Evolutionary conservation across 2,329 filamentous ascomycete species (phyloP), one percentile per base, ranked within the genome.

Genomic region (Blastomyces parvus): DNA sequence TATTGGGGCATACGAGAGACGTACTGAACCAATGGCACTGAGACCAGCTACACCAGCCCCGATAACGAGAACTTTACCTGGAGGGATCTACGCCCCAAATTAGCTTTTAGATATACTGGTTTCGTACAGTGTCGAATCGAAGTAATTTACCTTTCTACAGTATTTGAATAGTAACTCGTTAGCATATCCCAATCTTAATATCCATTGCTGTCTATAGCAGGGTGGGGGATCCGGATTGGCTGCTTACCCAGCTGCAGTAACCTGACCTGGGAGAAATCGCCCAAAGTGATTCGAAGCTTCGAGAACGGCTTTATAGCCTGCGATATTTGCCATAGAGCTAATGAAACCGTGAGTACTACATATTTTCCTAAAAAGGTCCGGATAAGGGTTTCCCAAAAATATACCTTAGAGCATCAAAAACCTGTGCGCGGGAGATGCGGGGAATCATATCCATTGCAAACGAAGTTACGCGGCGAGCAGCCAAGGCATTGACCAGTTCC

Each of bases 381-480:
- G 22, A 64, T 62, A 57, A 58, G 61, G 22, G 9, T 6, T 52
- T 33, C 50, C 30, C n/a, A 7, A 33, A 7, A 33, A 67, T 68
- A 44, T 62, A 74, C 73, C 73, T 84, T 63, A 96, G 81, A 0
- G 90, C 91, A 76, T 96, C 91, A 70, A 95, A 96, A 0, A 89
- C 86, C 73, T 96, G 91, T 0, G 91, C 91, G 57, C 91, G 85
- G 0, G 91, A 95, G 69, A 96, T 96, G 50, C 91, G 86, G 19
- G 91, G 91, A 61, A 96, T 88, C 86, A 92, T 88, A 72, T 96
- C 91, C 91, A 96, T 96, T 27, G 91, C 90, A 72, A 96, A 94
- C 19, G 85, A 80, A 0, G 90, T 95, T 1, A 87, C 86, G 36
- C 88, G 87, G 59, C 85, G 84, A 46, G 81, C 80, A 33, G 89